Conservation (phyloP, 352 stramenopile genomes). For the Phytophthora quininea region DNA sequence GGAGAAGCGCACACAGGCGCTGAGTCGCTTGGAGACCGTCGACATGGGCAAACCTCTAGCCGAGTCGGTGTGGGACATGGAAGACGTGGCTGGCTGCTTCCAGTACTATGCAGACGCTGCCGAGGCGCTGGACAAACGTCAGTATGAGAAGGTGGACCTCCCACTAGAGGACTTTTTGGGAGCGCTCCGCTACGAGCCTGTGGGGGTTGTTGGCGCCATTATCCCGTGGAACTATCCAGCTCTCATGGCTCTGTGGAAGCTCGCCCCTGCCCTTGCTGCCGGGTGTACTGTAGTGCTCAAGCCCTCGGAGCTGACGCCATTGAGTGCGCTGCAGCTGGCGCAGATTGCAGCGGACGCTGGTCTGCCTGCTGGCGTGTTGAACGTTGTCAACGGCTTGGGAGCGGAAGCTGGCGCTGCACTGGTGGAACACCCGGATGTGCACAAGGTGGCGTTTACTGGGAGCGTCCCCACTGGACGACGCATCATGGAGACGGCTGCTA, state of each 20-base stretch:
- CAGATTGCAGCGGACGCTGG: slow-evolving; percentile 66
- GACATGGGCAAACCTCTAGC: slow-evolving; percentile 69
- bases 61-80: slow-evolving; percentile 74
- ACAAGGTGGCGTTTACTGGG: slow-evolving; percentile 40
- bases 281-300: slow-evolving; percentile 88
- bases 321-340: slow-evolving; percentile 80
- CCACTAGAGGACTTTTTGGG: slow-evolving; percentile 53
- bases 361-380: slow-evolving; percentile 64
- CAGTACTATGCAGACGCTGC: slow-evolving; percentile 32
- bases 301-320: slow-evolving; percentile 91
- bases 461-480: slow-evolving; percentile 23
- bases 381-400: slow-evolving; percentile 70
- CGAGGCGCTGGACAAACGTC: slow-evolving; percentile 41
- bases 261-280: slow-evolving; percentile 88
- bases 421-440: slow-evolving; percentile 51
- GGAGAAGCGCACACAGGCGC: slow-evolving; percentile 23
- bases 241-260: slow-evolving; percentile 75
- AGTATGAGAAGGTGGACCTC: slow-evolving; percentile 55
- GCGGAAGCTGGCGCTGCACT: slow-evolving; percentile 65
- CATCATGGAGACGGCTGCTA: slow-evolving; percentile 24
- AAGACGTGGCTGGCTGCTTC: slow-evolving; percentile 64
- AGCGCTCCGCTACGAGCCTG: slow-evolving; percentile 64
- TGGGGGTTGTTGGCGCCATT: slow-evolving; percentile 71
- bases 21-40: slow-evolving; percentile 66
- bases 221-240: slow-evolving; percentile 55